These are phyloP conservation scores for Podospora pseudocomata DNA, from an alignment of 495 filamentous ascomycete species.

Conservation along the genomic window DNA sequence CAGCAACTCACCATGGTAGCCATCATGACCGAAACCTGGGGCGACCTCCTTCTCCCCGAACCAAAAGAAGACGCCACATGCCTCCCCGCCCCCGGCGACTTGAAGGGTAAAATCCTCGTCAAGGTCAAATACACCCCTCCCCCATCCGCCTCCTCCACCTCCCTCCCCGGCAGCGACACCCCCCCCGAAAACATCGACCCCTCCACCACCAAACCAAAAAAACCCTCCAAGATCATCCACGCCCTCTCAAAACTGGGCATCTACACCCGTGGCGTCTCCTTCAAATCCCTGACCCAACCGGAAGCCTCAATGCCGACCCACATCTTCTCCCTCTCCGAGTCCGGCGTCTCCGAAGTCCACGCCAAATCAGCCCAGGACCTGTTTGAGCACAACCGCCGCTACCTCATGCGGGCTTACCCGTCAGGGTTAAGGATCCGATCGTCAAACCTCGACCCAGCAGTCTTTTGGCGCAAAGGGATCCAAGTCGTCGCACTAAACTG, in stretches of 20 bases:
- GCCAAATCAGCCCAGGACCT: slow-evolving; percentile 55
- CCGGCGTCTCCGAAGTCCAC: slow-evolving; percentile 67
- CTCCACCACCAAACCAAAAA: slow-evolving; percentile 34
- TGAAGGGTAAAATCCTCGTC: slow-evolving; percentile 78
- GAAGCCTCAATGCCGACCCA: slow-evolving; percentile 72
- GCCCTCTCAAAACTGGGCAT: slow-evolving; percentile 70
- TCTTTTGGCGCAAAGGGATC: slow-evolving; percentile 84
- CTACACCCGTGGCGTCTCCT: slow-evolving; percentile 78
- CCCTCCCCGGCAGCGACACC: background rate
- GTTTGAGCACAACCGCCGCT: slow-evolving; percentile 78
- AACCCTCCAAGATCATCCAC: slow-evolving; percentile 68
- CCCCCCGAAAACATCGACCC: slow-evolving; percentile 15
- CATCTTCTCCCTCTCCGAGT: slow-evolving; percentile 84
- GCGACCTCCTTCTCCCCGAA: slow-evolving; percentile 60
- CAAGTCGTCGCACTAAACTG: slow-evolving; percentile 94
- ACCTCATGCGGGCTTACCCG: slow-evolving; percentile 86
- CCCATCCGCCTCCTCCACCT: slow-evolving; percentile 22
- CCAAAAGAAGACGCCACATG: slow-evolving; percentile 44
- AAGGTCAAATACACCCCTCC: slow-evolving; percentile 76
- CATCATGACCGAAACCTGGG: slow-evolving; percentile 81
- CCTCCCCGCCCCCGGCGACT: slow-evolving; percentile 62
- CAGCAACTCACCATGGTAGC: slow-evolving; percentile 88
- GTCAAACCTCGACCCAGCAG: slow-evolving; percentile 77
- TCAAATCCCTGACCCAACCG: slow-evolving; percentile 60
- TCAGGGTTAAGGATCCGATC: slow-evolving; percentile 76